A percentile compares a stretch with the other conserved stretches of the same genome.
Evolutionary conservation across 2,329 filamentous ascomycete genomes (phyloP).

Genomic region (Scleromitrula shiraiana): DNA sequence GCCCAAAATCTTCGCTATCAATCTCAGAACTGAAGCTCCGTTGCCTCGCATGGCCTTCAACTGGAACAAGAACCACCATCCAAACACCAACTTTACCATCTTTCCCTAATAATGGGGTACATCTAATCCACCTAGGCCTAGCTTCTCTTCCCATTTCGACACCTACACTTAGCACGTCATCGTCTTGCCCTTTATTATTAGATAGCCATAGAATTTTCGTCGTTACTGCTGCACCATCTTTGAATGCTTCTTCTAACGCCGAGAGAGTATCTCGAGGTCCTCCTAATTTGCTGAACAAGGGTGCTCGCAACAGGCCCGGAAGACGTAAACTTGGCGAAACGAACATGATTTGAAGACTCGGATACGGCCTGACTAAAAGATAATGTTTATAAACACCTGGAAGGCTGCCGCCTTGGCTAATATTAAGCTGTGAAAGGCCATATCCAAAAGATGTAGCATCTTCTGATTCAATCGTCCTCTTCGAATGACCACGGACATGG

Average conservation of each 20-base stretch:
- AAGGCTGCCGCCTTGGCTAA: neutral
- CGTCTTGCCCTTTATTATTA: constrained; percentile 21
- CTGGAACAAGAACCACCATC: neutral
- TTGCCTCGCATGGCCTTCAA: neutral
- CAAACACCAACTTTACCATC: neutral
- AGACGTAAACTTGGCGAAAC: constrained; percentile 58
- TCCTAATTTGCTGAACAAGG: constrained; percentile 44
- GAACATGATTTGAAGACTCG: constrained; percentile 58
- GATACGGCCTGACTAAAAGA: constrained; percentile 55
- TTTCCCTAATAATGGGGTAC: neutral
- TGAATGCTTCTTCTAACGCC: constrained; percentile 48
- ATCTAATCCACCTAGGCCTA: neutral
- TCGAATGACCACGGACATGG: constrained; percentile 12
- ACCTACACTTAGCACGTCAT: neutral
- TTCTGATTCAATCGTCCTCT: constrained; percentile 15
- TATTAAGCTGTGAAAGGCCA: neutral
- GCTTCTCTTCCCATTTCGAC: neutral
- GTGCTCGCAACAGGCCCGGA: constrained; percentile 55
- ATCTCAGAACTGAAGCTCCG: neutral
- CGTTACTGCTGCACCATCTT: constrained; percentile 60
- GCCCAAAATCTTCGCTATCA: neutral
- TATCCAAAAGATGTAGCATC: neutral
- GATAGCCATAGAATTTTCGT: constrained; percentile 64
- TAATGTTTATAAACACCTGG: constrained; percentile 31
- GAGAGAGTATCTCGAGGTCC: constrained; percentile 39